A percentile compares a stretch with the other conserved stretches of the same genome.
phyloP scores from a whole-genome alignment of 148 eudicot genomes.

The Selenicereus undatus region DNA sequence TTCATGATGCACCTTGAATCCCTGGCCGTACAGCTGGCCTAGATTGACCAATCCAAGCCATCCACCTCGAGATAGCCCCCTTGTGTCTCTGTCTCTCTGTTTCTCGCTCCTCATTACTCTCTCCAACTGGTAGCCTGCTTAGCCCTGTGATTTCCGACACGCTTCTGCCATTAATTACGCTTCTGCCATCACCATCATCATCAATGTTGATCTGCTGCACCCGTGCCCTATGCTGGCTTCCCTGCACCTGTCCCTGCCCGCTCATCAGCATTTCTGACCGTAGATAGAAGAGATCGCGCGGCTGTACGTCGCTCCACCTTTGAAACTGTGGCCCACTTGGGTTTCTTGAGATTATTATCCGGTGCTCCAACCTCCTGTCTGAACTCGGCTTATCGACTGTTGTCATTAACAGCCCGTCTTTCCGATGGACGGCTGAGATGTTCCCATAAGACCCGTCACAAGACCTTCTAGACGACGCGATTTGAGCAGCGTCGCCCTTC shows the following conservation, averaged over 20 bases:
- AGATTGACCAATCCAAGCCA: conserved; percentile 66
- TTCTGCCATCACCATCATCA: conserved; percentile 30
- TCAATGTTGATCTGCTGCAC: conserved; percentile 9
- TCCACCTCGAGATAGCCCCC: conserved; percentile 56
- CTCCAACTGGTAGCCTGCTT: conserved; percentile 42
- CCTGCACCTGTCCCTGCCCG: conserved; percentile 10
- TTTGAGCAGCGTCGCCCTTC: neutral
- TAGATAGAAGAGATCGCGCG: conserved; percentile 55
- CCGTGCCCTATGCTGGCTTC: conserved; percentile 6
- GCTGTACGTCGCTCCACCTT: conserved; percentile 77
- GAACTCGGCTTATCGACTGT: conserved; percentile 5
- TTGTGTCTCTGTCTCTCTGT: conserved; percentile 13
- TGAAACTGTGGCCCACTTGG: conserved; percentile 17
- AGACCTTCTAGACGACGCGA: conserved; percentile 36
- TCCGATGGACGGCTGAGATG: conserved; percentile 26
- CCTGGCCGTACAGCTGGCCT: conserved; percentile 40
- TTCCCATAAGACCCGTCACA: conserved; percentile 27
- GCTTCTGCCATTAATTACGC: conserved; percentile 58
- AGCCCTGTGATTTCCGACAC: conserved; percentile 87
- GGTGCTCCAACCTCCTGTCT: conserved; percentile 41
- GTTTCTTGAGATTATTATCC: conserved; percentile 41
- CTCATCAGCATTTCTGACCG: conserved; percentile 59
- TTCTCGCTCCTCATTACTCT: conserved; percentile 24
- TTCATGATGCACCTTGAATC: neutral
- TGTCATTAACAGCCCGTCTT: conserved; percentile 45